Evolutionary conservation across 2,329 filamentous ascomycete species (phyloP).

Genomic region (Acephala macrosclerotiorum): DNA sequence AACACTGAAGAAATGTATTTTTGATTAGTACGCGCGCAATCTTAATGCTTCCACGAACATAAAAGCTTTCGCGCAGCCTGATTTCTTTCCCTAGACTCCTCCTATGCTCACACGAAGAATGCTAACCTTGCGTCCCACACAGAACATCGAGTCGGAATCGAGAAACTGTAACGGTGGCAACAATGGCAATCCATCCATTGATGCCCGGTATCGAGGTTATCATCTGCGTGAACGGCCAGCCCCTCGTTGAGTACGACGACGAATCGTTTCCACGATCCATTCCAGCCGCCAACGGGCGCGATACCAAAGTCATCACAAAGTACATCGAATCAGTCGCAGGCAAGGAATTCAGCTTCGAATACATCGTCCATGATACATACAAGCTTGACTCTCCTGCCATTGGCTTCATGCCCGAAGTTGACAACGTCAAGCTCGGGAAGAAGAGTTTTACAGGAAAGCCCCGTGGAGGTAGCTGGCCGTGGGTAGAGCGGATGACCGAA

Average conservation of each 20-base stretch:
- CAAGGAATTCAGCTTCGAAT: neutral
- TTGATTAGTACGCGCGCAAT: too few relatives aligned
- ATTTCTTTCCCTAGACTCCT: too few relatives aligned
- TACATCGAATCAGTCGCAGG: conserved; percentile 1
- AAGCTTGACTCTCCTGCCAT: neutral
- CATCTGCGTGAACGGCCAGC: neutral
- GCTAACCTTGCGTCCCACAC: too few relatives aligned
- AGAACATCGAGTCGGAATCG: too few relatives aligned
- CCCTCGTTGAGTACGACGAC: neutral
- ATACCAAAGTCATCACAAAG: neutral
- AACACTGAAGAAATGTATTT: neutral
- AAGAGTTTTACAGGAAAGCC: too few relatives aligned
- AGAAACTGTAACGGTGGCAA: too few relatives aligned
- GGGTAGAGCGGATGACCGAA: too few relatives aligned
- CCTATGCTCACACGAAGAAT: too few relatives aligned
- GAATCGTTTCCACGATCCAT: neutral
- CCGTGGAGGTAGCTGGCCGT: too few relatives aligned
- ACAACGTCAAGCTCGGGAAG: neutral
- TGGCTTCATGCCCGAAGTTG: neutral
- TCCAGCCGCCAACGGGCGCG: neutral
- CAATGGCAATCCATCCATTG: conserved; percentile 2
- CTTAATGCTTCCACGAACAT: too few relatives aligned
- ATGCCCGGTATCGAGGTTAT: neutral
- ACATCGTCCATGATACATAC: neutral
- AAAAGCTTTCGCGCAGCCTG: too few relatives aligned